These are phyloP conservation scores for Boletus albobrunnescens DNA, from an alignment of 1,284 basidiomycete genomes.

Conservation along the genomic window DNA sequence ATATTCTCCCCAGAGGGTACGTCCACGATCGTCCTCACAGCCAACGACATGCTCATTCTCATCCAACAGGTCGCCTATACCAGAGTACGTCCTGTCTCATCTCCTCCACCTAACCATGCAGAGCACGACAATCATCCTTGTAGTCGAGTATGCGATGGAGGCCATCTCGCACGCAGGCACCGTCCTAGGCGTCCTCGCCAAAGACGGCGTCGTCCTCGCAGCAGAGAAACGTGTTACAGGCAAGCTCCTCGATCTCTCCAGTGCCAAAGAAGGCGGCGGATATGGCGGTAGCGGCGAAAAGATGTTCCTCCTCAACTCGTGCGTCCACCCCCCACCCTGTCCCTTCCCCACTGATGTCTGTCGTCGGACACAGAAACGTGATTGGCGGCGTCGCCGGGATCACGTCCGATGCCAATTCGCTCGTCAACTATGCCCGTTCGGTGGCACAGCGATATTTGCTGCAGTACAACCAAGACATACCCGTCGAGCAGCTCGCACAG, in stretches of 20 bases:
- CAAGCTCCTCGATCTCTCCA: slow-evolving; percentile 89
- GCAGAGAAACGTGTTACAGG: slow-evolving; percentile 99
- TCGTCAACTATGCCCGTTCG: slow-evolving; percentile 92
- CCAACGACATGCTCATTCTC: slow-evolving; percentile 4
- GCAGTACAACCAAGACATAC: slow-evolving; percentile 95
- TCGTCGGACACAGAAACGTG: slow-evolving; percentile 67
- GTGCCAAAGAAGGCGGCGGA: slow-evolving; percentile 74
- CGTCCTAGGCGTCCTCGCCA: slow-evolving; percentile 90
- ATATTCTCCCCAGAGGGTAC: slow-evolving; percentile 94
- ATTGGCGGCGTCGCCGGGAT: slow-evolving; percentile 93
- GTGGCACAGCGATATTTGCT: slow-evolving; percentile 88
- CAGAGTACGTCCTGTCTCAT: slow-evolving; percentile 60
- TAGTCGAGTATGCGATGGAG: slow-evolving; percentile 99
- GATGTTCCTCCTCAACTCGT: slow-evolving; percentile 92
- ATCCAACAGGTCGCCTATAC: slow-evolving; percentile 71
- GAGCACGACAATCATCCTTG: slow-evolving; percentile 1
- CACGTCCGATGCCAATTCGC: slow-evolving; percentile 96
- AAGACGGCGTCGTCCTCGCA: slow-evolving; percentile 94
- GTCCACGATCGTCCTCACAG: slow-evolving; percentile 20
- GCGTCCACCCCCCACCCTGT: slow-evolving; percentile 32
- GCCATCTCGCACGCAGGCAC: slow-evolving; percentile 97
- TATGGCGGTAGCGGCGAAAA: slow-evolving; percentile 96
- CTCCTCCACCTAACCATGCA: neutral
- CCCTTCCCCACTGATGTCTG: neutral
- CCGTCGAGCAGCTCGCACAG: slow-evolving; percentile 93